Evolutionary conservation across 805 yeast genomes (phyloP).

Genomic region (Sporopachydermia lactativora): DNA sequence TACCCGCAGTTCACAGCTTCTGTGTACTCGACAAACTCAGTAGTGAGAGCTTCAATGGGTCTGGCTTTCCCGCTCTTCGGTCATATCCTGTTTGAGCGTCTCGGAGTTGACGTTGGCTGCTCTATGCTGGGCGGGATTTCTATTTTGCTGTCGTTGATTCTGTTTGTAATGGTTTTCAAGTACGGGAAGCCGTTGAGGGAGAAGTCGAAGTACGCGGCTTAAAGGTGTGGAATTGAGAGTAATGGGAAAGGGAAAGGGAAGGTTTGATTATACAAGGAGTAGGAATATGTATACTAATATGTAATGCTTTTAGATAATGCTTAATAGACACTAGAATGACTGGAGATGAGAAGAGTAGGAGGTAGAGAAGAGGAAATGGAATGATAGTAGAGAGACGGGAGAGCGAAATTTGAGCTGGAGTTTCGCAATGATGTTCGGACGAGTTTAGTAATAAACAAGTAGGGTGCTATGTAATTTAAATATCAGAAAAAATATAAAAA

Average conservation of each 20-base stretch:
- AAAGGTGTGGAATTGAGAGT: neutral
- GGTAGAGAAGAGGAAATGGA: too few species aligned
- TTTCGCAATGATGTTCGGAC: neutral
- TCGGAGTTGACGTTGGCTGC: slow-evolving; percentile 22
- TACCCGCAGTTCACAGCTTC: slow-evolving; percentile 40
- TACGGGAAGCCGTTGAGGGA: slow-evolving; percentile 31
- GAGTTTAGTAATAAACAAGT: neutral
- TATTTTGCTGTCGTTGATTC: neutral
- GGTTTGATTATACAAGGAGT: slow-evolving; percentile 27
- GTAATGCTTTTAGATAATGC: neutral
- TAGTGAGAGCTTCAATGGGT: slow-evolving; percentile 37
- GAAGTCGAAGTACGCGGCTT: slow-evolving; percentile 2
- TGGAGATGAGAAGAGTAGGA: neutral
- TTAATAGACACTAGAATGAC: neutral
- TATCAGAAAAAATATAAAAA: too few species aligned
- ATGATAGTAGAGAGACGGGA: too few species aligned
- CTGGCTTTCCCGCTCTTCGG: slow-evolving; percentile 57
- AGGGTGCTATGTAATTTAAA: neutral
- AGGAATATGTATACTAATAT: neutral
- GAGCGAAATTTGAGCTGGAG: too few species aligned
- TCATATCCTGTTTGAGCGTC: slow-evolving; percentile 37
- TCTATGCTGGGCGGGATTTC: slow-evolving; percentile 1
- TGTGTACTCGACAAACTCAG: slow-evolving; percentile 42
- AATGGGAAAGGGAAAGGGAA: slow-evolving; percentile 37
- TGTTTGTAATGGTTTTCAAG: slow-evolving; percentile 15